Evolutionary conservation across 352 stramenopile genomes (phyloP).

Genomic region (Plasmopara viticola): DNA sequence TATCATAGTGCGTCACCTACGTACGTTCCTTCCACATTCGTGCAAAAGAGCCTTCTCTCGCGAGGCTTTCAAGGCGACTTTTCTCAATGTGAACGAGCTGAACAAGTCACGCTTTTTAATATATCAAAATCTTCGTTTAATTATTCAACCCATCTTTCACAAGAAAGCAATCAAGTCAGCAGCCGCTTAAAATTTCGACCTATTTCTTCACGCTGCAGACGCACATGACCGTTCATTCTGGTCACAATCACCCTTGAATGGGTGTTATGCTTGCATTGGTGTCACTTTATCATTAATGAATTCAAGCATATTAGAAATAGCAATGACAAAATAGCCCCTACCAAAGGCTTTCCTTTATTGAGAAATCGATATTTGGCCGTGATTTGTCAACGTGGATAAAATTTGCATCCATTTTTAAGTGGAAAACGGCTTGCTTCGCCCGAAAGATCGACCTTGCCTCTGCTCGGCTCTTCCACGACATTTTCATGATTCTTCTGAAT

Average conservation of each 20-base stretch:
- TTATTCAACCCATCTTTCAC: neutral
- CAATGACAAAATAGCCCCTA: neutral
- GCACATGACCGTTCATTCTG: neutral
- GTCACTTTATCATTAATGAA: neutral
- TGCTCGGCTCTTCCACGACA: neutral
- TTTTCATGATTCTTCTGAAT: neutral
- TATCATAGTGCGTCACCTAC: too few species aligned
- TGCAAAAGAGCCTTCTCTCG: too few species aligned
- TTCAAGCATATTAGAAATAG: neutral
- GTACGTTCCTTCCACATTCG: too few species aligned
- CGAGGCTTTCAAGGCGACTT: conserved; percentile 1
- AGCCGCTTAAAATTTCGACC: neutral
- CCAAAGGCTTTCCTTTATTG: neutral
- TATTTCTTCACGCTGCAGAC: neutral
- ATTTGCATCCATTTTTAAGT: neutral
- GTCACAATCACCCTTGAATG: neutral
- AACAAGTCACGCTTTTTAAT: neutral
- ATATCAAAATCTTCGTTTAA: neutral
- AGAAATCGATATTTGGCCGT: neutral
- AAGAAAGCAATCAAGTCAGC: neutral
- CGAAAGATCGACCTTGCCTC: neutral
- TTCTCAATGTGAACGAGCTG: conserved; percentile 1
- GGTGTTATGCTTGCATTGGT: neutral
- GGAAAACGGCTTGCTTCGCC: neutral
- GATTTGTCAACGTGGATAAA: neutral